Evolutionary conservation across 2,329 filamentous ascomycete species (phyloP).

Genomic region (Fusarium irregulare): DNA sequence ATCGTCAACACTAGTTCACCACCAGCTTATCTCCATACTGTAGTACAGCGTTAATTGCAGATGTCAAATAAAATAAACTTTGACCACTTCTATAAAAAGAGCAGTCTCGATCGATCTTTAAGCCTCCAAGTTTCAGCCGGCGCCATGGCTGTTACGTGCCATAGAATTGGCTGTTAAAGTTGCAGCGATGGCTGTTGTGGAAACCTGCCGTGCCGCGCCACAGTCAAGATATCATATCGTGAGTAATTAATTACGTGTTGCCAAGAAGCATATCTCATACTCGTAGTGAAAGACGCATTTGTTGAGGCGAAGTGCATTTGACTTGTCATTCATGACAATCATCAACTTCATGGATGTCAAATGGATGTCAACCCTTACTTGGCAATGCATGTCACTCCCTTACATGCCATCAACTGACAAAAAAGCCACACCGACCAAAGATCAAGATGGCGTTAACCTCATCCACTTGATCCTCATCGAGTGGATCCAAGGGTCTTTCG

Average conservation of each 20-base stretch:
- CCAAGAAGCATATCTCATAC: not conserved
- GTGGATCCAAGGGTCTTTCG: constrained; percentile 1
- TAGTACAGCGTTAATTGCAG: not conserved
- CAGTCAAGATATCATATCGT: too few relatives aligned
- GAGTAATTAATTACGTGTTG: not conserved
- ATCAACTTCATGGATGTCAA: not conserved
- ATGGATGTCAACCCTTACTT: not conserved
- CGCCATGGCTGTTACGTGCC: not conserved
- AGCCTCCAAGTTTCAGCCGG: not conserved
- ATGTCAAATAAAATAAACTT: not conserved
- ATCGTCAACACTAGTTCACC: not conserved
- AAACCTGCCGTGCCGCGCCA: not conserved
- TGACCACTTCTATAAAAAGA: not conserved
- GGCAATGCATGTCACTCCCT: not conserved
- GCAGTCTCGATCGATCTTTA: not conserved
- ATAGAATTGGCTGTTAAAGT: not conserved
- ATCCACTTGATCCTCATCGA: not conserved
- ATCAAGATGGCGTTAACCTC: not conserved
- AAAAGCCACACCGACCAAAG: not conserved
- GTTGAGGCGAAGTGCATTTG: not conserved
- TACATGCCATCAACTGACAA: not conserved
- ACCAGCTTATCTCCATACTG: not conserved
- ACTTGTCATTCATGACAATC: not conserved
- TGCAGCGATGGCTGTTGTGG: not conserved
- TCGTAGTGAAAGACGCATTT: not conserved